Evolutionary conservation across 805 yeast genomes (phyloP).

Genomic region (Scheffersomyces ergatensis): DNA sequence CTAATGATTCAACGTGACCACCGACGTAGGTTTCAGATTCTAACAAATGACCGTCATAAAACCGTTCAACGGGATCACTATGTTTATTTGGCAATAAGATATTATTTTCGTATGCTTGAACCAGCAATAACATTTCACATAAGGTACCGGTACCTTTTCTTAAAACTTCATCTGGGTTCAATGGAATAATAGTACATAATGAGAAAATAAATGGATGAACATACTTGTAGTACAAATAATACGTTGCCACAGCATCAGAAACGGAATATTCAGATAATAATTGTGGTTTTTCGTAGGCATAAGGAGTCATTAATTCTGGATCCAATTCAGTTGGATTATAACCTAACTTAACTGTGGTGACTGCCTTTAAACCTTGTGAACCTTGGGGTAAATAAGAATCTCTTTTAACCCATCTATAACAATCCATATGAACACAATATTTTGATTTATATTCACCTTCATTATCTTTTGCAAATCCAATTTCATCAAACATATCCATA

Average conservation of each 20-base stretch:
- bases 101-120: slow-evolving; percentile 78
- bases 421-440: slow-evolving; percentile 95
- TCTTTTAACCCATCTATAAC: slow-evolving; percentile 96
- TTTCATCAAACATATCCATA: slow-evolving; percentile 83
- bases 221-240: slow-evolving; percentile 91
- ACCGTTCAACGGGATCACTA: slow-evolving; percentile 89
- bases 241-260: slow-evolving; percentile 99
- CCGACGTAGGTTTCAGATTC: slow-evolving; percentile 98
- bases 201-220: slow-evolving; percentile 97
- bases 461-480: slow-evolving; percentile 85
- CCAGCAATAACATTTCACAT: slow-evolving; percentile 97
- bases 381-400: slow-evolving; percentile 98
- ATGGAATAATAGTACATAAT: slow-evolving; percentile 89
- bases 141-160: slow-evolving; percentile 98
- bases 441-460: slow-evolving; percentile 93
- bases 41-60: slow-evolving; percentile 88
- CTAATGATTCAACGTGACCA: slow-evolving; percentile 96
- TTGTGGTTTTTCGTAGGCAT: slow-evolving; percentile 93
- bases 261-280: slow-evolving; percentile 93
- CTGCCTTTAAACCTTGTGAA: slow-evolving; percentile 97
- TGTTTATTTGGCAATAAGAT: slow-evolving; percentile 92
- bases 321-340: slow-evolving; percentile 95
- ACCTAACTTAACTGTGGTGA: slow-evolving; percentile 91
- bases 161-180: slow-evolving; percentile 93
- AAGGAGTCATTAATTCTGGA: slow-evolving; percentile 97